Conservation (phyloP, 768 basidiomycete genomes). For the Tulasnella sp. region DNA sequence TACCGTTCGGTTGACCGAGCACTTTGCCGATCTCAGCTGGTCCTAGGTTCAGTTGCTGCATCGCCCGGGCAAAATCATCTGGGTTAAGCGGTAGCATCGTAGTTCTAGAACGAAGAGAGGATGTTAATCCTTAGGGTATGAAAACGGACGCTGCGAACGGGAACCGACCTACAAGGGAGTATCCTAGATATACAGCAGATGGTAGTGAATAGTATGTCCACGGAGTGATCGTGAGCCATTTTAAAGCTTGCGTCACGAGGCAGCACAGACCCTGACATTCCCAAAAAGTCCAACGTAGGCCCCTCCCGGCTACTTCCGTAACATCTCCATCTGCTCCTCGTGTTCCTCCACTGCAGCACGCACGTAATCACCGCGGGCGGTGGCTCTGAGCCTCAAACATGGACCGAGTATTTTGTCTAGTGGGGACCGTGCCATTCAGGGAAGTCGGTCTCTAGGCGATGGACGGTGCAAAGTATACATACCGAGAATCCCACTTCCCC, state of each 20-base stretch:
- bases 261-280: not conserved
- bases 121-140: not conserved
- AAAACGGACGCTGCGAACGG: not conserved
- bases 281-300: not conserved
- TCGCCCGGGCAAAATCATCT: not conserved
- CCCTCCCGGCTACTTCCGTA: constrained; percentile 18
- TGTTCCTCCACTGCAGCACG: constrained; percentile 46
- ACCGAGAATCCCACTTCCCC: not conserved
- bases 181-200: not conserved
- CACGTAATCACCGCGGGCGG: not conserved
- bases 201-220: not conserved
- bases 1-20: not conserved
- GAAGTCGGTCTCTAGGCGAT: not conserved
- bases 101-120: not conserved
- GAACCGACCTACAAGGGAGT: not conserved
- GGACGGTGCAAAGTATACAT: not conserved
- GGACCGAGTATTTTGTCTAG: not conserved
- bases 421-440: not conserved
- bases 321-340: constrained; percentile 61
- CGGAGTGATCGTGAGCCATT: not conserved
- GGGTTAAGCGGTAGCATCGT: not conserved
- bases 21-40: not conserved
- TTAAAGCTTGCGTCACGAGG: not conserved
- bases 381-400: constrained; percentile 38
- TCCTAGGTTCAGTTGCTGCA: not conserved